Evolutionary conservation across 2,329 filamentous ascomycete genomes (phyloP).

Genomic region (Arthrobotrys pseudoclavata): DNA sequence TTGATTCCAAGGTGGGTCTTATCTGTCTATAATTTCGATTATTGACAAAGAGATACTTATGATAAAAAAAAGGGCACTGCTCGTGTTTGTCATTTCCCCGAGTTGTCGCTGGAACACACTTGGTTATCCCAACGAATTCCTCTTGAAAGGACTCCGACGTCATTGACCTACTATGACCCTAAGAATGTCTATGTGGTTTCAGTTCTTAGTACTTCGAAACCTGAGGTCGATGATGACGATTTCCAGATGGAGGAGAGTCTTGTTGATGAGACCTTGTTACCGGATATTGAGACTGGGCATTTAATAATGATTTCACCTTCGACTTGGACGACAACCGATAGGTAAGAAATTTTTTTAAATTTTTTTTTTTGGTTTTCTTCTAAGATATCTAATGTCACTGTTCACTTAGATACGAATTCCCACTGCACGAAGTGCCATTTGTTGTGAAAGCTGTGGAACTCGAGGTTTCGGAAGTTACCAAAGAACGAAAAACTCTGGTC

Average conservation of each 20-base stretch:
- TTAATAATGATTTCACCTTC: constrained; percentile 83
- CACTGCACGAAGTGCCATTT: constrained; percentile 62
- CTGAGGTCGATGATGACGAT: constrained; percentile 50
- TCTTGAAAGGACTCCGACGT: constrained; percentile 78
- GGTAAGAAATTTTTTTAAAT: constrained; percentile 49
- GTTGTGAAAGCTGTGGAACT: constrained; percentile 82
- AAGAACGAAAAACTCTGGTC: constrained; percentile 85
- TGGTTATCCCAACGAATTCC: constrained; percentile 80
- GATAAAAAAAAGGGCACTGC: constrained; percentile 73
- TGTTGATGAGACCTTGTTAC: constrained; percentile 72
- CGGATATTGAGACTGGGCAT: constrained; percentile 78
- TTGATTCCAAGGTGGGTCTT: constrained; percentile 72
- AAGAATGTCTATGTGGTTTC: constrained; percentile 84
- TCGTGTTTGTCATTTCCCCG: constrained; percentile 80
- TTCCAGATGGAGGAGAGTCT: constrained; percentile 55
- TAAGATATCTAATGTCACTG: neutral
- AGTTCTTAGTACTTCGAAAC: constrained; percentile 57
- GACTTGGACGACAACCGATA: constrained; percentile 82
- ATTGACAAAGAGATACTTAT: constrained; percentile 8
- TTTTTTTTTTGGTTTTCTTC: too few relatives aligned
- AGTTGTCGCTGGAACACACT: constrained; percentile 80
- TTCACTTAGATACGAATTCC: constrained; percentile 60
- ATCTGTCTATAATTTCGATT: neutral
- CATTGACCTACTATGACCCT: constrained; percentile 81
- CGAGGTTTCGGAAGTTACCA: constrained; percentile 90